These are phyloP conservation scores for Geotrichum reessii DNA, from an alignment of 1,139 yeast species.

Conservation along the genomic window DNA sequence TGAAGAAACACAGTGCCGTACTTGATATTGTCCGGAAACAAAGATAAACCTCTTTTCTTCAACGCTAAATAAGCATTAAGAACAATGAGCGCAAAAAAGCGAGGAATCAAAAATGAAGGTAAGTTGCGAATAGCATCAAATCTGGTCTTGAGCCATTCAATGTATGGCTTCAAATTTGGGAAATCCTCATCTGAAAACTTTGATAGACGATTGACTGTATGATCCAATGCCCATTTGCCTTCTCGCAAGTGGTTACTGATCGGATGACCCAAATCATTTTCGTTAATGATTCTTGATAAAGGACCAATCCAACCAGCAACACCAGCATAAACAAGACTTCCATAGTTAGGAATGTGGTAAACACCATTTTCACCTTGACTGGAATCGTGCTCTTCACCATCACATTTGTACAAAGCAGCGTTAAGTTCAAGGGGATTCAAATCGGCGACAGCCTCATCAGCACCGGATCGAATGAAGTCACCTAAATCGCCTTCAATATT, in stretches of 20 bases:
- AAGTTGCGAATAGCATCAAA: conserved; percentile 56
- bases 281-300: conserved; percentile 54
- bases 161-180: conserved; percentile 47
- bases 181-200: conserved; percentile 45
- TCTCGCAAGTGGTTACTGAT: conserved; percentile 71
- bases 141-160: conserved; percentile 63
- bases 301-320: conserved; percentile 87
- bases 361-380: conserved; percentile 67
- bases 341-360: conserved; percentile 68
- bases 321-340: conserved; percentile 81
- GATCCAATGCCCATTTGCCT: conserved; percentile 90
- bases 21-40: conserved; percentile 52
- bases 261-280: conserved; percentile 79
- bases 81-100: conserved; percentile 73
- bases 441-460: conserved; percentile 59
- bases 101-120: conserved; percentile 79
- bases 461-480: conserved; percentile 62
- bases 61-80: conserved; percentile 82
- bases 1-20: conserved; percentile 69
- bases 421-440: conserved; percentile 67
- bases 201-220: conserved; percentile 55
- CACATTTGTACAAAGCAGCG: conserved; percentile 68
- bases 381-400: conserved; percentile 83
- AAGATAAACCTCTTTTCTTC: conserved; percentile 56
- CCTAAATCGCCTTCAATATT: conserved; percentile 61